Evolutionary conservation across 139 green algal species (phyloP), one percentile per base, ranked within the genome.

Genomic region (Chlorella sorokiniana): DNA sequence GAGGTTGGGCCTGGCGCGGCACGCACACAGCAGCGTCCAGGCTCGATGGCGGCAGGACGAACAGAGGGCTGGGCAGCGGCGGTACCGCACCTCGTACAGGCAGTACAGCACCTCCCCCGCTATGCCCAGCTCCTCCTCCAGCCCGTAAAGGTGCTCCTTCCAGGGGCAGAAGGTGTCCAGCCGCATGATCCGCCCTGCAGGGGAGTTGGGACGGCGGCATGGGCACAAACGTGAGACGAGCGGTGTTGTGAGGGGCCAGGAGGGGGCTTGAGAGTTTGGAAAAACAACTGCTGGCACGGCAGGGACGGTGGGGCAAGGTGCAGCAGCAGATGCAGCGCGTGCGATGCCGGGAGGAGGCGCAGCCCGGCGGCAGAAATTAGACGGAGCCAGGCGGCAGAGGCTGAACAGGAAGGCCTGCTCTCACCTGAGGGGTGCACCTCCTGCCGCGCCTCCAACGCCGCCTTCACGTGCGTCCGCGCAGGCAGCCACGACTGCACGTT

Each of bases 81-180:
- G 33, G 7, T 33, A 18, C 2, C 78, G 54, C 76, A 69, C 94
- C 87, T 96, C 86, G 79, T 94, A 97, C 54, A 95, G 41, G 45
- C 79, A 88, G 44, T 87, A 94, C 71, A 88, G 88, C 51, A 94
- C 64, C 23, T 87, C 22, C 5, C 82, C 81, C 29, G 78, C 59
- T 0, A 96, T 78, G 10, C 83, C 89, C 51, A 92, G 67, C 91
- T 99, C 96, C 75, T 92, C 78, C 90, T 99, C 97, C 27, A 99
- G 87, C 45, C 93, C 82, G 81, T 95, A 95, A 84, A 99, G 85
- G 85, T 99, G 97, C 65, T 96, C 91, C 88, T 99, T 99, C 97
- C 97, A 99, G 41, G 97, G 96, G 70, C 90, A 94, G 56, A 81
- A 89, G 33, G 56, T 71, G 48, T 69, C 78, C 11, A 96, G 86